These are phyloP conservation scores for Cladobotryum mycophilum DNA, from an alignment of 2,329 filamentous ascomycete species.

Conservation along the genomic window DNA sequence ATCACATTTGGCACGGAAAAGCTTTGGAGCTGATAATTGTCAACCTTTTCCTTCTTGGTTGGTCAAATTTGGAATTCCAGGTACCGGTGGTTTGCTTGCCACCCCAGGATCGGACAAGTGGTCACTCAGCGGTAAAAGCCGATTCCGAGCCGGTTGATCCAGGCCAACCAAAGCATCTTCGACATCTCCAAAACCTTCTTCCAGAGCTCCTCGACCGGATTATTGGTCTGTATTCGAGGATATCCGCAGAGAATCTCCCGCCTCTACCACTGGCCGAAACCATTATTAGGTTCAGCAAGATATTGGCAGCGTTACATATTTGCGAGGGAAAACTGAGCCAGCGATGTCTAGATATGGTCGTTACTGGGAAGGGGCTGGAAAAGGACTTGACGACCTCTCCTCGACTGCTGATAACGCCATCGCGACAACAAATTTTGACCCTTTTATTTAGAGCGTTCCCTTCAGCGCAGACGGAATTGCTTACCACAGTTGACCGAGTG, in stretches of 20 bases:
- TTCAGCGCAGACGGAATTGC: slow-evolving; percentile 54
- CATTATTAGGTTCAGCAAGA: slow-evolving; percentile 65
- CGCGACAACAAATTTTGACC: slow-evolving; percentile 57
- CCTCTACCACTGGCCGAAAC: slow-evolving; percentile 66
- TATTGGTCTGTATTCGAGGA: slow-evolving; percentile 64
- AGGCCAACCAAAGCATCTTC: slow-evolving; percentile 46
- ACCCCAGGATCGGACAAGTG: slow-evolving; percentile 40
- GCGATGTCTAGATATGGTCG: slow-evolving; percentile 56
- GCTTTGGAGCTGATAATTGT: slow-evolving; percentile 82
- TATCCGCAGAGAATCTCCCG: slow-evolving; percentile 64
- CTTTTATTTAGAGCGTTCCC: slow-evolving; percentile 67
- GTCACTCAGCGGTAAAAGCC: slow-evolving; percentile 23
- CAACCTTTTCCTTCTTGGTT: slow-evolving; percentile 75
- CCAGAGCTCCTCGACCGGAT: slow-evolving; percentile 73
- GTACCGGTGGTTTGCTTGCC: slow-evolving; percentile 54
- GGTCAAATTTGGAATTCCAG: slow-evolving; percentile 77
- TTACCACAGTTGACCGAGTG: slow-evolving; percentile 70
- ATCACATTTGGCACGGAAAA: slow-evolving; percentile 97
- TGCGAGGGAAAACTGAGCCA: slow-evolving; percentile 57
- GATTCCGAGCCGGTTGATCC: slow-evolving; percentile 30
- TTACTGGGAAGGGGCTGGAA: slow-evolving; percentile 53
- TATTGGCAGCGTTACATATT: slow-evolving; percentile 61
- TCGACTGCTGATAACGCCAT: slow-evolving; percentile 49
- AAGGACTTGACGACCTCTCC: slow-evolving; percentile 46
- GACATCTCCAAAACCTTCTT: slow-evolving; percentile 51